A percentile compares a stretch with the other conserved stretches of the same genome.
phyloP scores from a whole-genome alignment of 106 monocot genomes.

The Iris macrosiphon region DNA sequence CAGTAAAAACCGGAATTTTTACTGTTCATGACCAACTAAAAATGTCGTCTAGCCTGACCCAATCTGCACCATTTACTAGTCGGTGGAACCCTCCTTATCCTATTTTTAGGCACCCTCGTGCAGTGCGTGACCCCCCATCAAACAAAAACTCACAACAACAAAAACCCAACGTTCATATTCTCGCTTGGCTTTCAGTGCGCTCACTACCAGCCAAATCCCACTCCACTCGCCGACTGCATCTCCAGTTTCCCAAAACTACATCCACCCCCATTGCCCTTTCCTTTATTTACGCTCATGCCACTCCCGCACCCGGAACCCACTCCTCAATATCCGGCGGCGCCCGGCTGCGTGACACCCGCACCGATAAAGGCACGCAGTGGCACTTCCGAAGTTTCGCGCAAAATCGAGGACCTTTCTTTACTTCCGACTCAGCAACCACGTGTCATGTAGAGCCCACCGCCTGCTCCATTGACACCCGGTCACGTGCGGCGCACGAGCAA shows the following conservation, averaged over 20 bases:
- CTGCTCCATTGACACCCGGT: neutral
- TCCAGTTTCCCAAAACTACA: neutral
- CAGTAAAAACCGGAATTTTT: no score
- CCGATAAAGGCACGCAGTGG: neutral
- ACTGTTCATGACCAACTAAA: no score
- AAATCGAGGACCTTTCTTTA: neutral
- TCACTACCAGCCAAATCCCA: neutral
- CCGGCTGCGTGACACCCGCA: neutral
- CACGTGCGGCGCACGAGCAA: slow-evolving; percentile 17
- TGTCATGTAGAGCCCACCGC: neutral
- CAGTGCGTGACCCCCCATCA: neutral
- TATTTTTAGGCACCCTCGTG: slow-evolving; percentile 4
- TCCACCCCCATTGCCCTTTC: neutral
- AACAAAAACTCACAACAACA: slow-evolving; percentile 1
- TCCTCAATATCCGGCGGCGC: no score
- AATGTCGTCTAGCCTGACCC: no score
- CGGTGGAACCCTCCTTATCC: neutral
- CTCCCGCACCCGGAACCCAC: no score
- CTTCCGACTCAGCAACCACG: no score
- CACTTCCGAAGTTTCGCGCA: neutral
- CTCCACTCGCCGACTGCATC: neutral
- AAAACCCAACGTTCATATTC: slow-evolving; percentile 37
- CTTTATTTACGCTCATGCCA: neutral
- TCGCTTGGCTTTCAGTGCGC: neutral
- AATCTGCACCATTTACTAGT: no score